Evolutionary conservation across 163 green algal genomes (phyloP).

Genomic region (Scenedesmus sp.): DNA sequence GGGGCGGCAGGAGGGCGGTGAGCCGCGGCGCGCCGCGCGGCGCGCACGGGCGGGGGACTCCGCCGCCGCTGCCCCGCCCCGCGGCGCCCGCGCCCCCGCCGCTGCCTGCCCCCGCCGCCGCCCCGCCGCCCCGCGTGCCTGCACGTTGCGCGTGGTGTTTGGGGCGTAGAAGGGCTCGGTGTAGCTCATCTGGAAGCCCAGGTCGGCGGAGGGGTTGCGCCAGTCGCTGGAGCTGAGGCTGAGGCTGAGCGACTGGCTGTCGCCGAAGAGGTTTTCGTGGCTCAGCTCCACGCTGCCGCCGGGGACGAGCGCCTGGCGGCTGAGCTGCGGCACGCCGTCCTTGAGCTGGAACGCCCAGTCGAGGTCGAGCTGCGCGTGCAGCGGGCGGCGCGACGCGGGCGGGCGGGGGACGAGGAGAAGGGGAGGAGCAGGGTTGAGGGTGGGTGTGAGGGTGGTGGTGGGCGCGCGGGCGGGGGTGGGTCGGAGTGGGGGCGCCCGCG

Average conservation of each 20-base stretch:
- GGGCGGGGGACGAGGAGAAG: background rate
- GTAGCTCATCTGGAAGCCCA: slow-evolving; percentile 69
- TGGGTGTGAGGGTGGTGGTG: background rate
- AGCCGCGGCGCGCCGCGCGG: too few species aligned
- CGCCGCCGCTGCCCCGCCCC: too few species aligned
- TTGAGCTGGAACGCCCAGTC: slow-evolving; percentile 92
- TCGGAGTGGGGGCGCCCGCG: background rate
- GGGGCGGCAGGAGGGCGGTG: too few species aligned
- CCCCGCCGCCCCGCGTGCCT: slow-evolving; percentile 51
- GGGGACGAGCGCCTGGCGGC: slow-evolving; percentile 79
- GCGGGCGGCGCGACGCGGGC: background rate
- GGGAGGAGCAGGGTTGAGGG: too few species aligned
- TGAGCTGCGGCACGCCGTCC: slow-evolving; percentile 74
- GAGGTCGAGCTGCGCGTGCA: slow-evolving; percentile 67
- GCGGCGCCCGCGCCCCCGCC: too few species aligned
- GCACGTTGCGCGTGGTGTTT: slow-evolving; percentile 65
- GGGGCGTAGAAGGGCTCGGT: slow-evolving; percentile 68
- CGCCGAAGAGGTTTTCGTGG: slow-evolving; percentile 87
- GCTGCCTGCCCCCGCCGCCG: too few species aligned
- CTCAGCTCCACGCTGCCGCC: slow-evolving; percentile 89
- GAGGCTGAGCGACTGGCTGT: slow-evolving; percentile 54
- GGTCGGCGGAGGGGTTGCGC: slow-evolving; percentile 57
- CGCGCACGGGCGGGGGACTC: too few species aligned
- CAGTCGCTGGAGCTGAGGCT: slow-evolving; percentile 59
- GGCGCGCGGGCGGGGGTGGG: background rate